phyloP scores from a whole-genome alignment of 164 flowering plant species.

The Pachysandra terminalis region DNA sequence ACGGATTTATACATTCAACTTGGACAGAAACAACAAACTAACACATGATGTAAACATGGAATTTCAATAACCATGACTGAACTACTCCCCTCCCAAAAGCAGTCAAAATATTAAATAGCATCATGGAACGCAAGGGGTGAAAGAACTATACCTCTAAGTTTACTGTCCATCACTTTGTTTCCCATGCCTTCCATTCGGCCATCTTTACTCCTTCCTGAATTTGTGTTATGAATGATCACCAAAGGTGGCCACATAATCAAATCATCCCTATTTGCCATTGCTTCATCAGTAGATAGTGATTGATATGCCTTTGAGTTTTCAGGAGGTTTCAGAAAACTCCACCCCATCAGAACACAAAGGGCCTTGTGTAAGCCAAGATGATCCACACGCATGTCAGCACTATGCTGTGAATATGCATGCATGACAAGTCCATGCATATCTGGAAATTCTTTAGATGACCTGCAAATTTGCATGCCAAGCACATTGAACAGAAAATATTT shows the following conservation, averaged over 20 bases:
- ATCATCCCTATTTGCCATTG: conserved; percentile 72
- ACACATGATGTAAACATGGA: not conserved
- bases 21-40: not conserved
- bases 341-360: conserved; percentile 88
- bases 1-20: not conserved
- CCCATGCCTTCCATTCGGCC: conserved; percentile 97
- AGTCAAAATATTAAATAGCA: not conserved
- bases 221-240: conserved; percentile 84
- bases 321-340: conserved; percentile 73
- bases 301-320: conserved; percentile 78
- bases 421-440: conserved; percentile 79
- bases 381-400: conserved; percentile 54
- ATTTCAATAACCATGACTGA: not conserved
- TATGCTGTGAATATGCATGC: conserved; percentile 78
- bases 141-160: conserved; percentile 73
- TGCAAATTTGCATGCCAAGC: conserved; percentile 51
- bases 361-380: conserved; percentile 97
- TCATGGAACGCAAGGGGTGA: not conserved
- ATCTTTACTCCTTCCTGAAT: conserved; percentile 76
- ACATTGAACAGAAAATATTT: conserved; percentile 36
- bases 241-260: conserved; percentile 92
- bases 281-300: conserved; percentile 66
- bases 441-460: conserved; percentile 82
- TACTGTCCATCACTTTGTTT: conserved; percentile 82
- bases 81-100: not conserved